Conservation (phyloP, 129 eudicot species). For the Dittrichia graveolens region DNA sequence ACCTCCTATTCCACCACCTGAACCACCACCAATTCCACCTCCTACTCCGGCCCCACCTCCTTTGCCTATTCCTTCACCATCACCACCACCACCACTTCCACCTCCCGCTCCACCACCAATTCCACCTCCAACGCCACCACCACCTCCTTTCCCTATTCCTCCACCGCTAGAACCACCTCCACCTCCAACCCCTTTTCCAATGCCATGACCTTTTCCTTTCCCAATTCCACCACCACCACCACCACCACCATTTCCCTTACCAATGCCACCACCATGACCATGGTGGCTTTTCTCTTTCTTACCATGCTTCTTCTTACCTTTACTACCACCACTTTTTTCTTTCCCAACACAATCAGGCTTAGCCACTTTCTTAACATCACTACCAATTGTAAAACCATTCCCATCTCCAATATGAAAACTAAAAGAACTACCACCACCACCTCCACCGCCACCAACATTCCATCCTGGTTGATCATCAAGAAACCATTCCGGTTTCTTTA, state of each 20-base stretch:
- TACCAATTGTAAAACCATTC: constrained; percentile 46
- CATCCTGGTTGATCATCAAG: constrained; percentile 43
- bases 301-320: constrained; percentile 30
- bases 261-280: constrained; percentile 39
- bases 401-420: constrained; percentile 53
- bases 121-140: constrained; percentile 23
- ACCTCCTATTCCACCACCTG: constrained; percentile 20
- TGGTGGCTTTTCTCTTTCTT: constrained; percentile 35
- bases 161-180: constrained; percentile 18
- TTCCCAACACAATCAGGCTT: constrained; percentile 60
- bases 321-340: constrained; percentile 43
- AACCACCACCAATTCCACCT: constrained; percentile 30
- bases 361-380: constrained; percentile 27
- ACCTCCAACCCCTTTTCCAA: constrained; percentile 29
- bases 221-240: constrained; percentile 45
- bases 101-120: constrained; percentile 34
- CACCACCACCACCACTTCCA: constrained; percentile 24
- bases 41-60: constrained; percentile 34
- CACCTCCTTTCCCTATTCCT: neutral
- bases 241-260: constrained; percentile 27
- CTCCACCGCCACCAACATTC: constrained; percentile 35
- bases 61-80: constrained; percentile 29
- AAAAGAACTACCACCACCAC: constrained; percentile 44
- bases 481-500: constrained; percentile 45
- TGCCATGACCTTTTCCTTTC: constrained; percentile 30